A percentile compares a stretch with the other conserved stretches of the same genome.
phyloP scores from a whole-genome alignment of 306 rosid genomes.

The Prunus fruticosa region DNA sequence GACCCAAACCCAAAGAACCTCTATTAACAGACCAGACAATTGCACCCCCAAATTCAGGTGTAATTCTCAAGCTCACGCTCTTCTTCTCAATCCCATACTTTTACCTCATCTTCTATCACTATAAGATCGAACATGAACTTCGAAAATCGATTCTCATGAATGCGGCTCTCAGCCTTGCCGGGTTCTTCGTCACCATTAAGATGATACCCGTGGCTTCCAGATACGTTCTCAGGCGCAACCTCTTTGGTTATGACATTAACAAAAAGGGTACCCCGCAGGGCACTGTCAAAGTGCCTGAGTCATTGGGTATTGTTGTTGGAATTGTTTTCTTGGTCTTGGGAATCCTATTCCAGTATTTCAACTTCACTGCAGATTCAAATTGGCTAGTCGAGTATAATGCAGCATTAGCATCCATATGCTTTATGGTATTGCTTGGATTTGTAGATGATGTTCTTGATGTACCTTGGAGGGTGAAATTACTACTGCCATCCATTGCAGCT shows the following conservation, averaged over 20 bases:
- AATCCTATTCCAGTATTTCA: too few species aligned
- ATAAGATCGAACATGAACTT: conserved; percentile 51
- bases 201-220: conserved; percentile 83
- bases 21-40: conserved; percentile 42
- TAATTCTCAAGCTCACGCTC: conserved; percentile 57
- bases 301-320: conserved; percentile 45
- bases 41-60: conserved; percentile 63
- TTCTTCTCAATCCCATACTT: conserved; percentile 53
- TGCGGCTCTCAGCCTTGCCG: conserved; percentile 60
- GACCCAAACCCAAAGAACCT: conserved; percentile 25
- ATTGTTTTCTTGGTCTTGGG: too few species aligned
- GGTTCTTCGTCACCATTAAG: conserved; percentile 52
- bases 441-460: conserved; percentile 96
- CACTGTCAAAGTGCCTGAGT: conserved; percentile 82
- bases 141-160: conserved; percentile 66
- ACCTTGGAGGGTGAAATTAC: conserved; percentile 94
- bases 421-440: conserved; percentile 94
- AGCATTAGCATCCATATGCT: conserved; percentile 85
- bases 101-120: conserved; percentile 58
- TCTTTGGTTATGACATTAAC: conserved; percentile 88
- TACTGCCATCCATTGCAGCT: conserved; percentile 90
- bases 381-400: conserved; percentile 99
- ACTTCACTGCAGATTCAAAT: conserved; percentile 13
- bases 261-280: conserved; percentile 85
- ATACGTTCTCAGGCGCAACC: conserved; percentile 64